Base-by-base conservation (phyloP, 768 basidiomycete species). In the Boletus rubroflammeus region DNA sequence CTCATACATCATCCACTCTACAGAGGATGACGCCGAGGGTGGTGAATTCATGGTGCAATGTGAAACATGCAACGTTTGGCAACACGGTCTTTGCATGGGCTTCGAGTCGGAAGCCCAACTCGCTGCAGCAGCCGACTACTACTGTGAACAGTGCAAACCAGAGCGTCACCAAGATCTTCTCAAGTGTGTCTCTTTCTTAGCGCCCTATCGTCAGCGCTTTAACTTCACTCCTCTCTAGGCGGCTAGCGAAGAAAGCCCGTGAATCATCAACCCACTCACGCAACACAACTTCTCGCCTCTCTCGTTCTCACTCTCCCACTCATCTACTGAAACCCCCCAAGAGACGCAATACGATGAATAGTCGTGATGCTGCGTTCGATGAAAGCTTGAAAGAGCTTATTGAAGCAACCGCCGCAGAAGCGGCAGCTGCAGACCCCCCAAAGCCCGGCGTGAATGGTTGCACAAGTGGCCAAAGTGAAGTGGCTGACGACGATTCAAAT, bases 1-100 rank as follows among this genome's bases (percentile, higher is more conserved):
- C 64, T 69, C 60, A 74, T 64, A 62, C 57, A 55, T 53, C 59
- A 43, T 55, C 54, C 51, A 54, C 50, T 57, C 66, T 73, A 73
- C 72, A 77, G 87, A 88, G 69, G 85, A 86, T 63, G 86, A 88
- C 66, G 81, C 83, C 49, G 85, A 88, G 67, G 91, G 90, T 48
- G 91, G 93, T 45, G 94, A 93, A 69, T 91, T 96, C 75, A 97
- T 98, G 92, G 93, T 98, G 47, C 90, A 93, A 70, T 99, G 96
- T 74, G 96, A 98, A 74, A 86, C 79, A 41, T 99, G 96, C 77
- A 90, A 94, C 65, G 92, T 91, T 51, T 99, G 96, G 96, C 96
- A 99, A 73, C 96, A 99, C 69, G 94, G 94, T 3, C 79, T 86
- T 10, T 99, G 97, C 75, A 93, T 99, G 84, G 96, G 94, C 39